Conservation (phyloP, 345 rosid species). For the Eucalyptus sp. region DNA sequence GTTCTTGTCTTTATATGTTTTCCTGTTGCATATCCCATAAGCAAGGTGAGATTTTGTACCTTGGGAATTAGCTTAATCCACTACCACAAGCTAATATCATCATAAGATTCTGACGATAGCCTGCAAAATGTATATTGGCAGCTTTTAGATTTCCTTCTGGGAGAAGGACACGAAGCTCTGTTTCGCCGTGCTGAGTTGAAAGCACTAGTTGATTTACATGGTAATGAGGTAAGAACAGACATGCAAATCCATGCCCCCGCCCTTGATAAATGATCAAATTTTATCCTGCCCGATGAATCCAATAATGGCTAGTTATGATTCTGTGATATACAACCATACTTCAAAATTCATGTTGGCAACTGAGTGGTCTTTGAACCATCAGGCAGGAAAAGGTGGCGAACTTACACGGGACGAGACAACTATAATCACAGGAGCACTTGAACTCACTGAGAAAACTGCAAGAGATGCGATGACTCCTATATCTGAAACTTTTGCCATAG, state of each 20-base stretch:
- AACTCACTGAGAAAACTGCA: constrained; percentile 46
- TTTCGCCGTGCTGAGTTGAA: constrained; percentile 61
- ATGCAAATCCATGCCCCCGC: not conserved
- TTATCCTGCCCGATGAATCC: not conserved
- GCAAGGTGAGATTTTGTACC: constrained; percentile 34
- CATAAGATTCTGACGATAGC: not conserved
- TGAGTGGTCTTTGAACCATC: not conserved
- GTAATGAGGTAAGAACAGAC: constrained; percentile 43
- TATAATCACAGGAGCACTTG: constrained; percentile 63
- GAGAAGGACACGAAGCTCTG: constrained; percentile 43
- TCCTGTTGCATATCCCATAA: constrained; percentile 60
- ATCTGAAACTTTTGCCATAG: constrained; percentile 41
- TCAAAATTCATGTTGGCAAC: not conserved
- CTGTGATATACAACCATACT: not conserved
- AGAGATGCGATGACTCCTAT: constrained; percentile 59
- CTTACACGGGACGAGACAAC: constrained; percentile 60
- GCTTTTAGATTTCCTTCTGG: constrained; percentile 36
- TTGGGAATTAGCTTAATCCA: not conserved
- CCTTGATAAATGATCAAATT: not conserved
- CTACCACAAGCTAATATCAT: not conserved
- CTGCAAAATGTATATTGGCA: not conserved
- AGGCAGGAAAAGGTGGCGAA: constrained; percentile 82
- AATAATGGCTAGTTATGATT: not conserved
- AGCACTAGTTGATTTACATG: constrained; percentile 51
- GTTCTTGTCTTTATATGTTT: constrained; percentile 49